These are phyloP conservation scores for Camellia oleifera DNA, from an alignment of 179 eudicot species.

Conservation along the genomic window DNA sequence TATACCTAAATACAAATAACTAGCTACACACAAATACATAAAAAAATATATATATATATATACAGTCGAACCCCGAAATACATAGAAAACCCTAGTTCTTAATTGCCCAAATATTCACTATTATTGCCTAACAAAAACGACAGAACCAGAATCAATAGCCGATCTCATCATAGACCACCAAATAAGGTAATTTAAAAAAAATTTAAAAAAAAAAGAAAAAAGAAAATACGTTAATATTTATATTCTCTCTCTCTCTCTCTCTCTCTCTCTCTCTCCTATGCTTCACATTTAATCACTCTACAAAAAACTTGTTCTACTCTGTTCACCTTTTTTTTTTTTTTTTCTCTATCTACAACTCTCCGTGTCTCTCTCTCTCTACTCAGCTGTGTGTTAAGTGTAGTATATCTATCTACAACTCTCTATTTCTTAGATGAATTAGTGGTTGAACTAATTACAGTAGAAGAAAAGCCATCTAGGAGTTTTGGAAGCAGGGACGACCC, in stretches of 20 bases:
- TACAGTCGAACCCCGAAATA: background rate
- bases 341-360: background rate
- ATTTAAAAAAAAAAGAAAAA: background rate
- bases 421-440: too few species aligned
- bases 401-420: too few species aligned
- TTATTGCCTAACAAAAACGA: background rate
- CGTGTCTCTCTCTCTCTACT: constrained; percentile 4
- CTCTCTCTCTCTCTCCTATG: too few species aligned
- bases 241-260: too few species aligned
- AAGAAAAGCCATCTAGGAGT: too few species aligned
- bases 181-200: too few species aligned
- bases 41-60: background rate
- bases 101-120: constrained; percentile 16
- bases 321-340: background rate
- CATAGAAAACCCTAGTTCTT: constrained; percentile 15
- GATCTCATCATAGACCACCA: too few species aligned
- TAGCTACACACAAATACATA: too few species aligned
- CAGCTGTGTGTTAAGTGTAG: background rate
- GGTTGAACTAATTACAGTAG: too few species aligned
- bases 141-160: constrained; percentile 7
- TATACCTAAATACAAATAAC: background rate
- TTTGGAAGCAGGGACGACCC: too few species aligned
- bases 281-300: background rate
- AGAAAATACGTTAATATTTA: background rate
- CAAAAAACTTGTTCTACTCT: background rate